Base-by-base conservation (phyloP, 345 rosid species). In the Arabidopsis suecica region DNA sequence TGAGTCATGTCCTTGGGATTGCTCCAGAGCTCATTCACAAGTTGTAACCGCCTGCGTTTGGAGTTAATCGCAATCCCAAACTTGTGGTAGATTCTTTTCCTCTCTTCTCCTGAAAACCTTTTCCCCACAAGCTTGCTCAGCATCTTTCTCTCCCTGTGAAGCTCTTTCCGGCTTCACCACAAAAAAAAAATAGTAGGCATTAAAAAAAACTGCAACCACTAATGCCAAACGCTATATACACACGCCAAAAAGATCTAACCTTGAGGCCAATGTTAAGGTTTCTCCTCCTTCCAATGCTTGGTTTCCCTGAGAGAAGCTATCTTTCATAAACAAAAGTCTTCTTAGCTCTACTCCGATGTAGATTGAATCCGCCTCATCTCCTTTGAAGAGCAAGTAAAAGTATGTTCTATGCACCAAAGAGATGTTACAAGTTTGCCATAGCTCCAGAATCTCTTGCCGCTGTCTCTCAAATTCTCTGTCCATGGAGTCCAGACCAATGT, bases 291-390 rank as follows among this genome's bases (percentile, higher is more conserved):
- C 84, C 28, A 79, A 53, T 16, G 85, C 76, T 50, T 83, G 85
- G 72, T 78, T 83, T 71, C 91, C 93, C 18, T 64, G 84, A 79
- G 89, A 83, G 84, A 92, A 84, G 57, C 85, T 83, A 69, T 88
- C 89, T 83, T 87, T 83, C 71, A 95, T 89, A 86, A 92, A 92
- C 74, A 87, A 80, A 58, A 95, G 96, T 78, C 99, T 84, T 78
- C 94, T 83, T 45, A 86, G 84, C 87, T 95, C 99, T n/a, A 95
- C 99, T 71, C 87, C 99, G 75, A 90, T 80, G 86, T 95, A 95
- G 56, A 90, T 85, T 61, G 93, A 90, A 85, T 95, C 99, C 9
- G 86, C 61, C 5, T 86, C 86, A 69, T 95, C 97, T 50, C 99
- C 99, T 80, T 86, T 89, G 59, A 95, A 90, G 44, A 95, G 97